Evolutionary conservation across 495 filamentous ascomycete species (phyloP).

Genomic region (Xylaria palmicola): DNA sequence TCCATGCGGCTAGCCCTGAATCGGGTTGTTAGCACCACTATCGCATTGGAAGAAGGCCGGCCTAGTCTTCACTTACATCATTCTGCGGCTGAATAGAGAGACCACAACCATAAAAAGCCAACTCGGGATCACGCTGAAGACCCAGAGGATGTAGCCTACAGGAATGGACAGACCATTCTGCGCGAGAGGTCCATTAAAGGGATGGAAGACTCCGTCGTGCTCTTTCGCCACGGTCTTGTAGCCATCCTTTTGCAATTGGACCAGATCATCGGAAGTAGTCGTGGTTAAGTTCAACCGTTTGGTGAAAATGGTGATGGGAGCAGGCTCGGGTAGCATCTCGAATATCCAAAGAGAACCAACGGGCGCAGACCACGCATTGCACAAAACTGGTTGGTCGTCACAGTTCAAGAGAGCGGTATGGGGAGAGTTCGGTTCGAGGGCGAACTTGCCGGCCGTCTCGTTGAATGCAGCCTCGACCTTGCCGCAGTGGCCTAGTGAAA

Average conservation of each 20-base stretch:
- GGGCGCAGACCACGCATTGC: conserved; percentile 74
- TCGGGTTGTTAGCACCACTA: background rate
- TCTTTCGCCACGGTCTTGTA: conserved; percentile 52
- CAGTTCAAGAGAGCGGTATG: conserved; percentile 75
- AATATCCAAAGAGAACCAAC: conserved; percentile 72
- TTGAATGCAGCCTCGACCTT: conserved; percentile 49
- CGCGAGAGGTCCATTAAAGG: conserved; percentile 71
- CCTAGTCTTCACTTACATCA: conserved; percentile 71
- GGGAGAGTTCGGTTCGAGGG: conserved; percentile 63
- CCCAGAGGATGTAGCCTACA: conserved; percentile 73
- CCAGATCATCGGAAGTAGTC: conserved; percentile 60
- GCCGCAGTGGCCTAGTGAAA: conserved; percentile 43
- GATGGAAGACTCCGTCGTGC: conserved; percentile 77
- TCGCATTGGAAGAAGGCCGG: background rate
- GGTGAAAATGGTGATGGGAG: conserved; percentile 61
- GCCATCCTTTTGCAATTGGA: conserved; percentile 63
- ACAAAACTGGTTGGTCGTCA: conserved; percentile 74
- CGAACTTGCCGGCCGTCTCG: conserved; percentile 67
- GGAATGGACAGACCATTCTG: conserved; percentile 62
- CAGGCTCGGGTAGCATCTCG: conserved; percentile 52
- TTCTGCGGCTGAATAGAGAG: conserved; percentile 72
- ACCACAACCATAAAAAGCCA: conserved; percentile 76
- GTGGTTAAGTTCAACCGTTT: conserved; percentile 65
- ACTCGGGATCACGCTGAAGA: conserved; percentile 56
- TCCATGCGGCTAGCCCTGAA: conserved; percentile 35